phyloP scores from a whole-genome alignment of 768 basidiomycete species.

The Punctularia strigosozonata region DNA sequence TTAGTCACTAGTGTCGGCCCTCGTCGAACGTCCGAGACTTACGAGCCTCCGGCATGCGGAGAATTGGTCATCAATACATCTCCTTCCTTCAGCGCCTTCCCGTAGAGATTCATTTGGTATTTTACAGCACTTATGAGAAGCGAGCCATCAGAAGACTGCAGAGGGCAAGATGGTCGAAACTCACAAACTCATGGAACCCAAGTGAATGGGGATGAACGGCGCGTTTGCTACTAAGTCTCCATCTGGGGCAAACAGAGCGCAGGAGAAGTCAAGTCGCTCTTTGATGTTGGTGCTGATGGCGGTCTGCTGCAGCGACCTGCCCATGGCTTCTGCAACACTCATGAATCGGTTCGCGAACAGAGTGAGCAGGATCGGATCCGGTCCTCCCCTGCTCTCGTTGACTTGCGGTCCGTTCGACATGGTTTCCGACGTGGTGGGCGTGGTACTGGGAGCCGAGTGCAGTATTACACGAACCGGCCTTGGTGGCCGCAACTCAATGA shows the following conservation, averaged over 20 bases:
- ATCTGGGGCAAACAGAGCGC: slow-evolving; percentile 90
- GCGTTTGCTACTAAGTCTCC: slow-evolving; percentile 93
- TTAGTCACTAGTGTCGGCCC: slow-evolving; percentile 5
- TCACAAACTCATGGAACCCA: slow-evolving; percentile 87
- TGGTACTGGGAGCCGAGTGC: no score
- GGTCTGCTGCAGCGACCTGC: slow-evolving; percentile 79
- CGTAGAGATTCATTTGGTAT: slow-evolving; percentile 77
- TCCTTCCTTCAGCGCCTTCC: slow-evolving; percentile 65
- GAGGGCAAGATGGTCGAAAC: slow-evolving; percentile 14
- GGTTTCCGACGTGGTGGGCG: slow-evolving; percentile 8
- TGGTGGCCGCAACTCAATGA: no score
- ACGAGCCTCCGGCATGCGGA: slow-evolving; percentile 83
- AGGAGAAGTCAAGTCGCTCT: slow-evolving; percentile 90
- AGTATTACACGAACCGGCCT: no score
- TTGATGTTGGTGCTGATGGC: slow-evolving; percentile 94
- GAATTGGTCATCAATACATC: slow-evolving; percentile 93
- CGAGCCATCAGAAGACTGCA: not conserved
- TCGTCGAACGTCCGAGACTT: slow-evolving; percentile 49
- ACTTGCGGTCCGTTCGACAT: no score
- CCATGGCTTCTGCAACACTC: slow-evolving; percentile 97
- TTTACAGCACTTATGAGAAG: slow-evolving; percentile 52
- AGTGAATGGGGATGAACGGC: slow-evolving; percentile 80
- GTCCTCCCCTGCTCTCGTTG: no score
- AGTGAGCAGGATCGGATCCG: slow-evolving; percentile 81
- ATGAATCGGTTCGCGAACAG: slow-evolving; percentile 96